Base-by-base conservation (phyloP, 176 grass and related monocot species). In the Elymus sibiricus region DNA sequence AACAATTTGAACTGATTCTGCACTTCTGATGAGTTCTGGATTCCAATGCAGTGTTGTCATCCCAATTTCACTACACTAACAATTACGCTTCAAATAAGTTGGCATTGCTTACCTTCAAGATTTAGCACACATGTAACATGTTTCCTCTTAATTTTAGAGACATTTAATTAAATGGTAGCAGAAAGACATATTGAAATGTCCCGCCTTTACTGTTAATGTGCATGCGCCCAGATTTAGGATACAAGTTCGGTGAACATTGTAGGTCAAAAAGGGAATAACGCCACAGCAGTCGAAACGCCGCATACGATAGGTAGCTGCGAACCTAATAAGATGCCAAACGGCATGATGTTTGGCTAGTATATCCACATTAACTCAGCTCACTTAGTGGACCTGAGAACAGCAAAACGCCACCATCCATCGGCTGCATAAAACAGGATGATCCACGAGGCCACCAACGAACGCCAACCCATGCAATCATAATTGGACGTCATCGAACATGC, bases 1-100 rank as follows among this genome's bases (percentile, higher is more conserved):
- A 79, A 83, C 69, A 58, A 64, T 83, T 9, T 14, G 21, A 83
- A 83, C 26, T 22, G 7, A 83, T 82, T 77, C 79, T 77, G 46
- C 79, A 77, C 9, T 56, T 79, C 7, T 35, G 37, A 70, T 77
- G 22, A 32, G 39, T 63, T 59, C 24, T 64, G 39, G 28, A 46
- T 28, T 46, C 24, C 16, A 17, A 75, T 29, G 69, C 31, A 11
- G 16, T 53, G 47, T 15, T 74, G 26, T 13, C 65, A 37, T 72
- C 19, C 42, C 37, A 82, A 75, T 75, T 87, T 51, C 60, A 67
- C 31, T 67, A 32, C 70, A 56, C 59, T 81, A 82, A 42, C 12
- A 82, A 76, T 82, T 82, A 70, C 19, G 22, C 56, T 51, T 56
- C 11, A 56, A 67, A 67, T 53, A 87, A 55, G 17, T 56, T 42